These are phyloP conservation scores for Ophiorrhiza pumila DNA, from an alignment of 257 asterid genomes.

Conservation along the genomic window DNA sequence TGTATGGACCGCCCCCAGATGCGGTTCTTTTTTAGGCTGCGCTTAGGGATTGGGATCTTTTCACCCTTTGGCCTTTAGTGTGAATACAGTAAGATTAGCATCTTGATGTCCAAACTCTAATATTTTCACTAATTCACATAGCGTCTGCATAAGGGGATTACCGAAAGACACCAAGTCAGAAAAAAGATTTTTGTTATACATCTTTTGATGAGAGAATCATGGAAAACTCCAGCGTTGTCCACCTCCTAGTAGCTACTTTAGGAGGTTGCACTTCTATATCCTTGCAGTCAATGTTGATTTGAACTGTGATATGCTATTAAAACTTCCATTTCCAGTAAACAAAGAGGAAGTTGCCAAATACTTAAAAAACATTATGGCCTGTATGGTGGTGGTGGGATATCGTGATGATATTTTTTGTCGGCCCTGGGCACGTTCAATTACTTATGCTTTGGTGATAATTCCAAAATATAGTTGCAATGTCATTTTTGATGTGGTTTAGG, in stretches of 20 bases:
- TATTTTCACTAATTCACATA: too few species aligned
- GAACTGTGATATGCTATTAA: neutral
- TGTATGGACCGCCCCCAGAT: slow-evolving; percentile 92
- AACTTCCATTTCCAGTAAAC: neutral
- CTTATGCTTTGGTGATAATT: too few species aligned
- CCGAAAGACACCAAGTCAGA: too few species aligned
- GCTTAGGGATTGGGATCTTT: neutral
- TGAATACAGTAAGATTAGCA: neutral
- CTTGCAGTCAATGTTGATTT: too few species aligned
- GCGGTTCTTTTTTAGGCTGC: slow-evolving; percentile 54
- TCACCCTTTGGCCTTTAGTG: too few species aligned
- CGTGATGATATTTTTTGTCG: too few species aligned
- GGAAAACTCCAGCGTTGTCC: too few species aligned
- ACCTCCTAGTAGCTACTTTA: neutral
- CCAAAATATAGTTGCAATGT: too few species aligned
- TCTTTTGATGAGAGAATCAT: neutral
- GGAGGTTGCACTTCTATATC: neutral
- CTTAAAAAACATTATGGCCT: neutral
- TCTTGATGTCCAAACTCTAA: neutral
- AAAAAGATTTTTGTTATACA: neutral
- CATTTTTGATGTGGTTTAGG: too few species aligned
- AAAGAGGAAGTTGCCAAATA: neutral
- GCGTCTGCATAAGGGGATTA: too few species aligned
- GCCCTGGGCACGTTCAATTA: too few species aligned
- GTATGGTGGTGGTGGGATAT: too few species aligned